Base-by-base conservation (phyloP, 805 yeast species). In the Blastobotrys parvus region DNA sequence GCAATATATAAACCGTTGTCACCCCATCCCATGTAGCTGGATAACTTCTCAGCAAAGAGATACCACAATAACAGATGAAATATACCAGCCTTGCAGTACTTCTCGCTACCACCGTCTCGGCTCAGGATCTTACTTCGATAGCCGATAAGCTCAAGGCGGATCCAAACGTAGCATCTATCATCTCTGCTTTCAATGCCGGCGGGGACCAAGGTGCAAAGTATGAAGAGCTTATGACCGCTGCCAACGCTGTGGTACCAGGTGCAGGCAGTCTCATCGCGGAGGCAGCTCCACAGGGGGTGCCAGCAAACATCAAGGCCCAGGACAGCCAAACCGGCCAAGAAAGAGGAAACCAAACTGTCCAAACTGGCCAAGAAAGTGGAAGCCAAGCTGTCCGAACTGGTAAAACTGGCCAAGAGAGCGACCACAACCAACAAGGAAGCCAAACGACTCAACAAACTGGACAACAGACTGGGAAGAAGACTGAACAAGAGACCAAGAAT, bases 181-280 rank as follows among this genome's bases (percentile, higher is more conserved):
- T 25, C 10, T 7, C 7, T 7, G 10, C 7, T 8, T 25, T 25
- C 29, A 25, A 25, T 11, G 10, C 7, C 10, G 54, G 51, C 8
- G 44, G 16, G 3, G 48, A 21, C 18, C 42, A 45, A 3, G 35
- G 33, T 3, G 38, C 49, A 11, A 23, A 41, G 8, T 49, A 44
- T 35, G 22, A 38, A 15, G 30, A 43, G 27, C 42, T 51, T 23
- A 18, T 49, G 18, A 43, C 49, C 18, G 51, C 46, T 33, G 52
- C 54, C 18, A 43, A 51, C 34, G 30, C 35, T 17, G 44, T 45
- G 11, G 47, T 41, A 4, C 40, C 46, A 7, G 54, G 54, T 11
- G 53, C 51, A 6, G 53, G 45, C 17, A n/a, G 35, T 11, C 23
- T 43, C 34, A 44, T 50, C n/a, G 20, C 39, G 7, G 27, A 23